Conservation (phyloP, 2,329 filamentous ascomycete genomes). For the Aspergillus texensis region DNA sequence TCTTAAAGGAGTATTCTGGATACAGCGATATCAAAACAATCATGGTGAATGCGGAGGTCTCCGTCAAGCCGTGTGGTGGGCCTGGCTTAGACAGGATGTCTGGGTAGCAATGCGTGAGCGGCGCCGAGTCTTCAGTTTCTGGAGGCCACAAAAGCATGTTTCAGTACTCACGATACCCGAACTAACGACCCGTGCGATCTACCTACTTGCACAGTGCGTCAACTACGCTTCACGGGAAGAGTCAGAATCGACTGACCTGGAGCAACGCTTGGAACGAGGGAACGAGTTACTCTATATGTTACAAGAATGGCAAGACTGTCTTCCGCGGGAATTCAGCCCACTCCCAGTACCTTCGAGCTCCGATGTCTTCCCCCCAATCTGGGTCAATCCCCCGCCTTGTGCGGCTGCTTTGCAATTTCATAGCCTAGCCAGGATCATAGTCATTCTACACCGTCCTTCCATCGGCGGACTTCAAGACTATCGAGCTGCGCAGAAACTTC, state of each 20-base stretch:
- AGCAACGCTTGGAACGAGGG: conserved; percentile 49
- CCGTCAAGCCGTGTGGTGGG: conserved; percentile 65
- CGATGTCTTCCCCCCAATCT: conserved; percentile 50
- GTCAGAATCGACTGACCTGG: conserved; percentile 45
- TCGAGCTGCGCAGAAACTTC: conserved; percentile 25
- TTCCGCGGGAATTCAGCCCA: conserved; percentile 47
- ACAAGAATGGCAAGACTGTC: conserved; percentile 52
- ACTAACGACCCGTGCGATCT: conserved; percentile 56
- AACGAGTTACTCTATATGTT: conserved; percentile 52
- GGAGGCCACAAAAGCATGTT: conserved; percentile 56
- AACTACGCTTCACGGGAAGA: conserved; percentile 62
- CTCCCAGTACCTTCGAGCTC: conserved; percentile 37
- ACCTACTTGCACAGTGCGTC: conserved; percentile 59
- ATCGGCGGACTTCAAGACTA: conserved; percentile 54
- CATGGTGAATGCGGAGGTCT: conserved; percentile 62
- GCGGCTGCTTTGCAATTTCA: conserved; percentile 56
- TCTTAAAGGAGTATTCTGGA: conserved; percentile 67
- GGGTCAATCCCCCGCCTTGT: conserved; percentile 54
- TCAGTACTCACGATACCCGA: conserved; percentile 56
- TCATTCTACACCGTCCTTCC: conserved; percentile 57
- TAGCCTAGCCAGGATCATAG: conserved; percentile 56
- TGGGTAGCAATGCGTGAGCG: conserved; percentile 66
- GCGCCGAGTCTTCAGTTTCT: conserved; percentile 60
- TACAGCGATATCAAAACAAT: conserved; percentile 63
- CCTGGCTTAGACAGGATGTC: conserved; percentile 67